These are phyloP conservation scores for Diospyros kaki DNA, from an alignment of 148 eudicot genomes.

Conservation along the genomic window DNA sequence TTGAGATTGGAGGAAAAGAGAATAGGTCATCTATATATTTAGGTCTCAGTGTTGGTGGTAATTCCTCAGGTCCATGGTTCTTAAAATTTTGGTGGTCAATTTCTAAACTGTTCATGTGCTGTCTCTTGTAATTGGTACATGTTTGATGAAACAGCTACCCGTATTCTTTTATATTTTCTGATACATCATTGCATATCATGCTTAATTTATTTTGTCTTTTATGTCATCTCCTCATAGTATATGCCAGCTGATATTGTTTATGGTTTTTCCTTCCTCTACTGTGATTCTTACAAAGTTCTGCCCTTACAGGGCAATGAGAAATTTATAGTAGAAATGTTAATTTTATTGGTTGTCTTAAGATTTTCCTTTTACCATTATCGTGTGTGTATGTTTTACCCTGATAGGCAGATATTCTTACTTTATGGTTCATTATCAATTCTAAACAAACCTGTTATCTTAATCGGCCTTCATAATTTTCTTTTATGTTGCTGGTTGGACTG, in stretches of 20 bases:
- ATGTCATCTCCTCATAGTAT: no score
- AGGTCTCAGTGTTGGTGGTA: not conserved
- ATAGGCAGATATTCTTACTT: not conserved
- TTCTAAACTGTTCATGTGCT: not conserved
- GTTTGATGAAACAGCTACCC: no score
- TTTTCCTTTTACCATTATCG: not conserved
- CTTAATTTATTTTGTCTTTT: no score
- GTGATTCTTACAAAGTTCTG: not conserved
- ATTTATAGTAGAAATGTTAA: not conserved
- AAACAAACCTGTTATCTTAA: not conserved
- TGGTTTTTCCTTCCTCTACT: not conserved
- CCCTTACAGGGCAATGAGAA: not conserved
- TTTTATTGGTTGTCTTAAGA: not conserved
- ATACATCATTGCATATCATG: no score
- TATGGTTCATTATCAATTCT: not conserved
- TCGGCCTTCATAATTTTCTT: not conserved
- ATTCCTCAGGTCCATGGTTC: not conserved
- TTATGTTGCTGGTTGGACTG: not conserved
- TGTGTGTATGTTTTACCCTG: no score
- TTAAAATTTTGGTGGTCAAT: not conserved
- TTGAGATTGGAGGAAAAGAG: not conserved
- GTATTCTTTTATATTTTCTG: no score
- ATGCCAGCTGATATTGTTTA: no score
- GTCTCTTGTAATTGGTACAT: not conserved
- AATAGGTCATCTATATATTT: not conserved